These are phyloP conservation scores for Leccinum variicolor DNA, from an alignment of 768 basidiomycete species.

Conservation along the genomic window DNA sequence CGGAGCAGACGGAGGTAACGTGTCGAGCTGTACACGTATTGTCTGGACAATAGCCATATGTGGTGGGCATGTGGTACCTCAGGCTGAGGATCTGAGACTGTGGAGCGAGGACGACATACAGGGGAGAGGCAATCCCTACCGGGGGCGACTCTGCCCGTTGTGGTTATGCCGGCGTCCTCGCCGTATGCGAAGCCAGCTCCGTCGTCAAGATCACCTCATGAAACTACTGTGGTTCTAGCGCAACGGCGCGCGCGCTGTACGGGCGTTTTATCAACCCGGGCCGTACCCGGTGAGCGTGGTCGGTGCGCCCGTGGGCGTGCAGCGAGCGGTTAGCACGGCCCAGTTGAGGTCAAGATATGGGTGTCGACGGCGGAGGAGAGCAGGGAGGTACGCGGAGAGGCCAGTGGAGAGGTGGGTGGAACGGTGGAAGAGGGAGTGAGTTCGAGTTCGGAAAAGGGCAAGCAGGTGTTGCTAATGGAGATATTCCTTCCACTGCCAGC, in stretches of 20 bases:
- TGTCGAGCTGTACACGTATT: constrained; percentile 83
- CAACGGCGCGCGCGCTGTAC: constrained; percentile 79
- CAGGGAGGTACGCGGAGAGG: background rate
- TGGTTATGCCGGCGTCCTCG: constrained; percentile 9
- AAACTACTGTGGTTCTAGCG: constrained; percentile 61
- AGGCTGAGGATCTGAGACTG: constrained; percentile 91
- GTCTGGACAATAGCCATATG: constrained; percentile 73
- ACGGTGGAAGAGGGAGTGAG: too few relatives aligned
- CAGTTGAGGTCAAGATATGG: constrained; percentile 64
- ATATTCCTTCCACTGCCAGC: constrained; percentile 71
- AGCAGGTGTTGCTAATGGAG: constrained; percentile 65
- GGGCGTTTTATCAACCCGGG: constrained; percentile 80
- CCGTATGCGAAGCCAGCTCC: background rate
- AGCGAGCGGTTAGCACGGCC: constrained; percentile 73
- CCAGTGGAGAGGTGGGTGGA: too few relatives aligned
- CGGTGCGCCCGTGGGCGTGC: constrained; percentile 60
- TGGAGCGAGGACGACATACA: constrained; percentile 76
- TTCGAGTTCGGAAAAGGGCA: constrained; percentile 3
- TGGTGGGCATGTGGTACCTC: constrained; percentile 97
- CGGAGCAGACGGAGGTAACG: constrained; percentile 72
- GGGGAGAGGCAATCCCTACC: background rate
- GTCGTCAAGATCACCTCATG: constrained; percentile 1
- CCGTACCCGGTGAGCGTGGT: constrained; percentile 81
- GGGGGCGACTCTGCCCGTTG: constrained; percentile 14
- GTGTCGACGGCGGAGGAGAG: constrained; percentile 55